Evolutionary conservation across 805 yeast species (phyloP).

Genomic region (Kuraishia floccosa): DNA sequence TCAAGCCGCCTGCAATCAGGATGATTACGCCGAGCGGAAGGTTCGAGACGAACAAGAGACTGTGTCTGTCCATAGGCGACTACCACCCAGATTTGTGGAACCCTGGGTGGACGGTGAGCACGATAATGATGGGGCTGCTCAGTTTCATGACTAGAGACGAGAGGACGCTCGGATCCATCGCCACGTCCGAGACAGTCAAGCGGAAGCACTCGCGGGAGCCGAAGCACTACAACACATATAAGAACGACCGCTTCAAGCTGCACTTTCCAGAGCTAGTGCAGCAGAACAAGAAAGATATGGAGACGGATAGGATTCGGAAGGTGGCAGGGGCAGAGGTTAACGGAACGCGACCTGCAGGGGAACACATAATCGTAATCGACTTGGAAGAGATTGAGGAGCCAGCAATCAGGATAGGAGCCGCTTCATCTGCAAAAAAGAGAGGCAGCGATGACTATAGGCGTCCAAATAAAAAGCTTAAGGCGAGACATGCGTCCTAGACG

Average conservation of each 20-base stretch:
- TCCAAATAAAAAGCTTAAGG: too few relatives aligned
- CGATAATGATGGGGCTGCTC: constrained; percentile 76
- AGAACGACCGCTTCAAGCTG: constrained; percentile 41
- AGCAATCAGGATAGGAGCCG: too few relatives aligned
- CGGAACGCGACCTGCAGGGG: too few relatives aligned
- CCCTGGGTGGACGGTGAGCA: constrained; percentile 91
- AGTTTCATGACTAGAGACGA: constrained; percentile 91
- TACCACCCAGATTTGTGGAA: constrained; percentile 94
- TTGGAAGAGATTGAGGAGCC: too few relatives aligned
- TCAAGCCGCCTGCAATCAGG: constrained; percentile 82
- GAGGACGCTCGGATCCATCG: constrained; percentile 72
- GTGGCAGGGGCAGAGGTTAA: too few relatives aligned
- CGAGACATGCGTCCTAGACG: too few relatives aligned
- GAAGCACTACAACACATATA: constrained; percentile 42
- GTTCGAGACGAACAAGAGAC: constrained; percentile 67
- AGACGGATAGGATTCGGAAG: too few relatives aligned
- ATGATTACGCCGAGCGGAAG: constrained; percentile 90
- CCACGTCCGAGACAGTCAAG: constrained; percentile 49
- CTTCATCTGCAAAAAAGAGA: too few relatives aligned
- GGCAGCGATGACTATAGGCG: too few relatives aligned
- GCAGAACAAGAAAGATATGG: constrained; percentile 24
- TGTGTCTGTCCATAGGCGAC: constrained; percentile 89
- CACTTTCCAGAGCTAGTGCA: constrained; percentile 57
- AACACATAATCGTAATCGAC: too few relatives aligned
- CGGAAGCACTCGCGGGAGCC: constrained; percentile 46